Evolutionary conservation across 805 yeast species (phyloP), one percentile per base, ranked within the genome.

Genomic region (Metschnikowia lachancei): DNA sequence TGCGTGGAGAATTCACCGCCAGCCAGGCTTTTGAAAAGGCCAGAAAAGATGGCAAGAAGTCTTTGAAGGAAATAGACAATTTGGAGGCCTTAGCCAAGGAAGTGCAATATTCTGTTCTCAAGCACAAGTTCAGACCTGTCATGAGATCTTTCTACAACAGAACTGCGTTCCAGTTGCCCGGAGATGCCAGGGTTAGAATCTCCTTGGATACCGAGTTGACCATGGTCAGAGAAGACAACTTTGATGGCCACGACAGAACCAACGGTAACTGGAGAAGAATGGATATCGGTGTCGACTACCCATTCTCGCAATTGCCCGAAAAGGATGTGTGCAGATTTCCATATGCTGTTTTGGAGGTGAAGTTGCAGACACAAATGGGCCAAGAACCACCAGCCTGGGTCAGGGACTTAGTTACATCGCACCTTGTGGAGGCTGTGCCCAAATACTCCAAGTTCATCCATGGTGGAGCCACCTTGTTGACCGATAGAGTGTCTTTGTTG

Each of bases 341-440:
- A 3, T 94, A 94, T 66, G 99, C 99, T 1, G 97, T 94, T 35
- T 75, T 94, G 57, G 99, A 94, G 72, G 99, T 94, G 49, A 94
- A 94, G 69, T 77, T 94, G 53, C 99, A 94, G 69, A 94, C 99
- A 3, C 98, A 94, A 73, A 62, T 94, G 69, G 99, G 99, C 46
- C 99, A 94, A 70, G 99, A 94, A 67, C 99, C 99, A 24, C 99
- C 99, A 9, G 83, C 79, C 51, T 94, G 99, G 99, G 95, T 94
- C 40, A 80, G 94, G 56, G 96, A 92, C 55, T 77, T 94, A 65
- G 91, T 92, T 30, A 73, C 91, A 0, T 85, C 95, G 24, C 99
- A 94, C 66, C 75, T 94, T 42, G 99, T 94, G 35, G 99, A 94
- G 69, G 97, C 97, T 1, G 97, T 94, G 36, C 99, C 99, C 24